Conservation (phyloP, 1,284 basidiomycete genomes). For the Ustilago cynodontis region DNA sequence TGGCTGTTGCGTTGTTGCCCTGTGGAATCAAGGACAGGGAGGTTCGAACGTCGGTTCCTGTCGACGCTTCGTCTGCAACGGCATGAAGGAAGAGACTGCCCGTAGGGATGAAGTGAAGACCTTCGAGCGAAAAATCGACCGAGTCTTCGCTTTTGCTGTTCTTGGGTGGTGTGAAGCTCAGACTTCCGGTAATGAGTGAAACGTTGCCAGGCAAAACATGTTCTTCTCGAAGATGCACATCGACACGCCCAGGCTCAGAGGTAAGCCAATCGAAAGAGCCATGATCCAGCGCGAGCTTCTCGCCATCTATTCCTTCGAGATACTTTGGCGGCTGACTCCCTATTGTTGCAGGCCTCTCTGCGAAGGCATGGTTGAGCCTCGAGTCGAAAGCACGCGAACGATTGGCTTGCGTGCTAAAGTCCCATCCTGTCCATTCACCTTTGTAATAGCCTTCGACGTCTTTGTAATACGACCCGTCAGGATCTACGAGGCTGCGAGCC, state of each 20-base stretch:
- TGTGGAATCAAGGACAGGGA: conserved; percentile 31
- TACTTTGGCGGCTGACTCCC: conserved; percentile 9
- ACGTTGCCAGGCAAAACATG: conserved; percentile 41
- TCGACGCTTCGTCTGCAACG: conserved; percentile 21
- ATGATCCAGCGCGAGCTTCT: conserved; percentile 10
- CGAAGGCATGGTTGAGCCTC: conserved; percentile 21
- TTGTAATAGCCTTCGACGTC: conserved; percentile 48
- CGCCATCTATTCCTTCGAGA: conserved; percentile 15
- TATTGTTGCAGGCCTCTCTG: not conserved
- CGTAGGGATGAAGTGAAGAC: conserved; percentile 43
- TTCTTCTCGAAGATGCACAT: conserved; percentile 42
- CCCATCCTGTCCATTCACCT: conserved; percentile 44
- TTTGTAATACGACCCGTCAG: conserved; percentile 37
- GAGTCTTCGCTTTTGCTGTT: conserved; percentile 6
- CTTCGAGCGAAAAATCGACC: conserved; percentile 59
- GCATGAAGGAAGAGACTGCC: conserved; percentile 36
- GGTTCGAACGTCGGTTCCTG: conserved; percentile 35
- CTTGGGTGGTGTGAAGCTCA: conserved; percentile 19
- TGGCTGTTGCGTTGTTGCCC: conserved; percentile 24
- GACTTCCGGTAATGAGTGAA: conserved; percentile 43
- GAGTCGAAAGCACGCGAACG: conserved; percentile 33
- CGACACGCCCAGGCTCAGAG: conserved; percentile 14
- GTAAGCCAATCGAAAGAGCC: conserved; percentile 37
- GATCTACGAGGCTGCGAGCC: conserved; percentile 12
- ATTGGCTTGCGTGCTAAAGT: conserved; percentile 33